Evolutionary conservation across 225 moss, liverwort and hornwort species (phyloP), one percentile per base, ranked within the genome.

Genomic region (Climacium dendroides): DNA sequence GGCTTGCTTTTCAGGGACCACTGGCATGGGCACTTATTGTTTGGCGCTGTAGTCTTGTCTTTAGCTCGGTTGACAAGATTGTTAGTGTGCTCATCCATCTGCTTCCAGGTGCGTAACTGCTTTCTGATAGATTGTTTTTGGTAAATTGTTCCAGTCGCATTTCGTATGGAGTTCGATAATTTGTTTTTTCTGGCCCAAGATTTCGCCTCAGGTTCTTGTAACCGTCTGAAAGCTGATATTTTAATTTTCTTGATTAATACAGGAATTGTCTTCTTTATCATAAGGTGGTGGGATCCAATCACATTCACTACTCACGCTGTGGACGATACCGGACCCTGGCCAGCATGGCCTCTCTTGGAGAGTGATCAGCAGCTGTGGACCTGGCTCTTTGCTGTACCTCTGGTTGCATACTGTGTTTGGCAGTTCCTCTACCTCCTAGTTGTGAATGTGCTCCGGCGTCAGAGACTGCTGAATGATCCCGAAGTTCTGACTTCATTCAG

Each of bases 31-130:
- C 99, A 76, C 97, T 99, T 20, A 97, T 99, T 60, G 99, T 99
- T 73, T 99, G 99, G 99, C 96, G 99, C 65, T 99, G 99, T 87
- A 99, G 99, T 94, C 95, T 99, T 89, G 97, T 99, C 83, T 99
- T 99, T 72, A 99, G 96, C 87, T 99, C 99, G 59, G 92, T 99
- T 15, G 99, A 99, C 84, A 99, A 99, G 87, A 89, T 99, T 79
- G 90, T 99, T 80, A 99, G 97, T 87, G 99, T 99, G 80, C 94
- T 99, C 74, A 99, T 99, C 88, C 99, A 99, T 93, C 90, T 99
- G 80, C 92, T 99, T 89, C 99, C 97, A 92, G 99, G 99, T 99
- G 84, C 28, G 78, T 78, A 60, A n/a, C 52, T 86, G n/a, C 37
- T 82, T 54, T 83, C 50, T 43, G 37, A 84, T 57, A 63, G 34